Evolutionary conservation across 2,329 filamentous ascomycete genomes (phyloP).

Genomic region (Pezicula carpinea): DNA sequence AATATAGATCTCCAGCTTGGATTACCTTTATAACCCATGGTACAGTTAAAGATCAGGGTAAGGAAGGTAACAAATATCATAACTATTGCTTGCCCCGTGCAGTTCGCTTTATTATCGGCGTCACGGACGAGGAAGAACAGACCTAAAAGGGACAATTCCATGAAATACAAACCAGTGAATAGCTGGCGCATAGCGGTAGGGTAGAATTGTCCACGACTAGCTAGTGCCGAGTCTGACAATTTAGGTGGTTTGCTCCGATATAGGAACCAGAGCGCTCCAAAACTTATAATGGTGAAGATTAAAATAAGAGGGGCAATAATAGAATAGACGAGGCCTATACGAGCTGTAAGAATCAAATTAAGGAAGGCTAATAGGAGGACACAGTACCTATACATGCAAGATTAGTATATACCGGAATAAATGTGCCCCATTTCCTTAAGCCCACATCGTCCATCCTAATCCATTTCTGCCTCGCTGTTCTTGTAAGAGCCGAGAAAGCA

Average conservation of each 20-base stretch:
- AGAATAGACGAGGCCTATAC: constrained; percentile 17
- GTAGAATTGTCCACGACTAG: constrained; percentile 67
- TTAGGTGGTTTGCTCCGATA: constrained; percentile 9
- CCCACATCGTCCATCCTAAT: not conserved
- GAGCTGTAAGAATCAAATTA: constrained; percentile 2
- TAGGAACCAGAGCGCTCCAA: constrained; percentile 14
- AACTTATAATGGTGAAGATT: constrained; percentile 12
- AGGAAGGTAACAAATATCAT: constrained; percentile 3
- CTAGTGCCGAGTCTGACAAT: constrained; percentile 7
- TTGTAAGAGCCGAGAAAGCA: constrained; percentile 11
- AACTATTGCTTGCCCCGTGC: constrained; percentile 3
- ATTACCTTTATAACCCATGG: constrained; percentile 30
- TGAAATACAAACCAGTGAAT: constrained; percentile 6
- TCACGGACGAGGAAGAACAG: constrained; percentile 6
- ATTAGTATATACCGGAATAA: constrained; percentile 12
- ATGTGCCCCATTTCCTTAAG: constrained; percentile 8
- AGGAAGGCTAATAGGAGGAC: constrained; percentile 1
- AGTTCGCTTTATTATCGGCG: not conserved
- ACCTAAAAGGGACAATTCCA: constrained; percentile 6
- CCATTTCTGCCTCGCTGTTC: constrained; percentile 9
- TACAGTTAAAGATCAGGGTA: constrained; percentile 10
- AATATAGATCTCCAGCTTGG: not conserved
- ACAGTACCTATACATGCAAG: constrained; percentile 19
- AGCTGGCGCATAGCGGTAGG: constrained; percentile 4
- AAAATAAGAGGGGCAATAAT: constrained; percentile 16